Conservation (phyloP, 2,329 filamentous ascomycete genomes). For the Claviceps monticola region DNA sequence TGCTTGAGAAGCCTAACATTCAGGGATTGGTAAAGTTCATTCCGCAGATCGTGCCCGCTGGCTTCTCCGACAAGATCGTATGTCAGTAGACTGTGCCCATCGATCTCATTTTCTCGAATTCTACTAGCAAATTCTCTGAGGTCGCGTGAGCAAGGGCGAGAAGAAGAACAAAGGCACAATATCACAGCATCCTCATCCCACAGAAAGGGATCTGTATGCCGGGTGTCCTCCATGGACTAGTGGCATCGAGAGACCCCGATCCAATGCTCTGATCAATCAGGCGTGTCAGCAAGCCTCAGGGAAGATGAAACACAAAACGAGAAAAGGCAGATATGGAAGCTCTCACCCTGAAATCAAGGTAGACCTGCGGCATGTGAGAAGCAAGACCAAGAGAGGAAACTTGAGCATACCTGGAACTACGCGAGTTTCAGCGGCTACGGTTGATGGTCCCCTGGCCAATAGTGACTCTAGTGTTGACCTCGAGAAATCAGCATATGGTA, state of each 20-base stretch:
- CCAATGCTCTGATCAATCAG: neutral
- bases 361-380: neutral
- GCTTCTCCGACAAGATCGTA: slow-evolving; percentile 31
- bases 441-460: neutral
- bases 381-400: neutral
- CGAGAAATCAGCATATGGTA: neutral
- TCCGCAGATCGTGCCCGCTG: slow-evolving; percentile 18
- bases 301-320: neutral
- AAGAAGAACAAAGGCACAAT: slow-evolving; percentile 44
- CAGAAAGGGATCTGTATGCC: slow-evolving; percentile 49
- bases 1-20: slow-evolving; percentile 44
- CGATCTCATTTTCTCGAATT: slow-evolving; percentile 48
- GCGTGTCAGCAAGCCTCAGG: neutral
- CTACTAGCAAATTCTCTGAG: slow-evolving; percentile 34
- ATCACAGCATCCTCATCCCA: slow-evolving; percentile 61
- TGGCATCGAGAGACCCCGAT: neutral
- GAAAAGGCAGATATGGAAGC: neutral
- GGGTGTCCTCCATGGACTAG: slow-evolving; percentile 14
- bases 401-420: neutral
- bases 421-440: neutral
- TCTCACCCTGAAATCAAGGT: neutral
- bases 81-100: slow-evolving; percentile 50
- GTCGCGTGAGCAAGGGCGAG: slow-evolving; percentile 37
- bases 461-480: neutral
- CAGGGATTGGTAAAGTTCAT: slow-evolving; percentile 37